phyloP scores from a whole-genome alignment of 1,284 basidiomycete genomes.

The Microbotryomycetes sp. region DNA sequence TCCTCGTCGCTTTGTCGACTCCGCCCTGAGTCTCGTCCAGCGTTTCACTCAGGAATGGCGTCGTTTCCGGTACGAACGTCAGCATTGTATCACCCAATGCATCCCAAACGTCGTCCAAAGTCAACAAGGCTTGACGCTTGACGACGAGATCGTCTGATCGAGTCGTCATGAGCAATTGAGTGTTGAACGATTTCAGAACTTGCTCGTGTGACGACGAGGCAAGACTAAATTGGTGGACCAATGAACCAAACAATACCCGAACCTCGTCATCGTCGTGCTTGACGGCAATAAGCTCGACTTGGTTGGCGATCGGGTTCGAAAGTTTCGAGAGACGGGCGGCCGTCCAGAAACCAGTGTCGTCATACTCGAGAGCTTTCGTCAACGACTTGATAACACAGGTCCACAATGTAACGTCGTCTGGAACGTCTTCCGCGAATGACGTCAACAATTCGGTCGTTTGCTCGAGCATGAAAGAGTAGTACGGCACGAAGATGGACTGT shows the following conservation, averaged over 20 bases:
- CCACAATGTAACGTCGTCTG: slow-evolving; percentile 52
- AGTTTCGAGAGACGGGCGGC: slow-evolving; percentile 65
- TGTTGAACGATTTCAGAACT: slow-evolving; percentile 71
- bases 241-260: neutral
- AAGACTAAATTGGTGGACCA: neutral
- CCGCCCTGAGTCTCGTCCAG: slow-evolving; percentile 73
- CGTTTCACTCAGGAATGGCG: slow-evolving; percentile 73
- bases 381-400: slow-evolving; percentile 56
- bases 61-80: slow-evolving; percentile 66
- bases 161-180: slow-evolving; percentile 76
- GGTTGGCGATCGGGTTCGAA: slow-evolving; percentile 54
- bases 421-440: slow-evolving; percentile 42
- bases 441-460: slow-evolving; percentile 61
- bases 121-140: slow-evolving; percentile 62
- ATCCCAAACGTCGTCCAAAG: slow-evolving; percentile 66
- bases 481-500: slow-evolving; percentile 80
- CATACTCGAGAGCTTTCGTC: slow-evolving; percentile 62
- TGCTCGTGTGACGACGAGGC: slow-evolving; percentile 40
- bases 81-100: slow-evolving; percentile 54
- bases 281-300: slow-evolving; percentile 46
- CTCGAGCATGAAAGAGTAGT: slow-evolving; percentile 68
- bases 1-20: slow-evolving; percentile 58
- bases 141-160: slow-evolving; percentile 65
- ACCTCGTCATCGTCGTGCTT: slow-evolving; percentile 43
- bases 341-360: slow-evolving; percentile 87